phyloP scores from a whole-genome alignment of 805 yeast genomes.

The Monosporozyma unispora region DNA sequence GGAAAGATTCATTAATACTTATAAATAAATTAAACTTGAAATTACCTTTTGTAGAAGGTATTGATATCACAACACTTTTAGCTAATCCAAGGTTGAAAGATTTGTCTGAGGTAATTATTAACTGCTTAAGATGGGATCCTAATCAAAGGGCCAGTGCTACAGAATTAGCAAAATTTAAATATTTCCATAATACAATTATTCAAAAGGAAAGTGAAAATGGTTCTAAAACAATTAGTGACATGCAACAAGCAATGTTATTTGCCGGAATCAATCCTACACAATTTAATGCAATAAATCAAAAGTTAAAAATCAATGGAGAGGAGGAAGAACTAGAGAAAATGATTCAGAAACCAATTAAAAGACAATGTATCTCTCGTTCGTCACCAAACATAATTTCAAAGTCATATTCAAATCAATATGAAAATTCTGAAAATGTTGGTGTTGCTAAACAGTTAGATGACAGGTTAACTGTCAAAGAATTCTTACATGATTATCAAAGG shows the following conservation, averaged over 20 bases:
- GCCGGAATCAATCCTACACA: conserved; percentile 14
- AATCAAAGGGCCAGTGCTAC: conserved; percentile 46
- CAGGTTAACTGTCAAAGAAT: conserved; percentile 6
- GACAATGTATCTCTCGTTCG: neutral
- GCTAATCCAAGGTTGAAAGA: conserved; percentile 36
- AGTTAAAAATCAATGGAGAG: neutral
- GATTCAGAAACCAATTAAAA: neutral
- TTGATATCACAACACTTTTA: conserved; percentile 37
- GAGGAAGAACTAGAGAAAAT: neutral
- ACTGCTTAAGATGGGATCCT: conserved; percentile 71
- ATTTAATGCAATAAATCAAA: neutral
- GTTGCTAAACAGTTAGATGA: too few relatives aligned
- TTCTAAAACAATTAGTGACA: conserved; percentile 8
- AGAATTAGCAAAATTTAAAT: conserved; percentile 40
- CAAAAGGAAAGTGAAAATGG: conserved; percentile 4
- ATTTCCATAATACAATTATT: conserved; percentile 40
- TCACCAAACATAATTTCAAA: too few relatives aligned
- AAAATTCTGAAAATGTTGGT: too few relatives aligned
- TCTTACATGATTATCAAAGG: conserved; percentile 1
- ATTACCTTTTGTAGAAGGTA: conserved; percentile 49
- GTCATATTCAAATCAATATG: too few relatives aligned
- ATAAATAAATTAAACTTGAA: conserved; percentile 46
- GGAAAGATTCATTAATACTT: conserved; percentile 55
- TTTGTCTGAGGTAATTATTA: conserved; percentile 34
- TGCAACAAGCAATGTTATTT: conserved; percentile 22